Percentiles rank a stretch among this genome's conserved stretches.
Conservation (phyloP, 1,139 yeast species). For the Diutina siamensis region DNA sequence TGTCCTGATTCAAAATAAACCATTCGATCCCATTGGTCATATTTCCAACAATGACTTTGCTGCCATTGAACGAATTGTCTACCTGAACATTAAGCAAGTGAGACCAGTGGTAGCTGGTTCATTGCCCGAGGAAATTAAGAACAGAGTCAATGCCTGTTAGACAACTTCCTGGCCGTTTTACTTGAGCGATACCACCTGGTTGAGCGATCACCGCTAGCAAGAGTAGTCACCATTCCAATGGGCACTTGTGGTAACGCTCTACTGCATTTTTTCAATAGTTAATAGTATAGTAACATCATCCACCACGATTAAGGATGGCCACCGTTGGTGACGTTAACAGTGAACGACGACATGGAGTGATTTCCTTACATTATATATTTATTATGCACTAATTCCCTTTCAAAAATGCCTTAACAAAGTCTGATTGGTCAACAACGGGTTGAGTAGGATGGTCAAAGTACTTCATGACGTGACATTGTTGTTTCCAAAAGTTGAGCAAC, state of each 20-base stretch:
- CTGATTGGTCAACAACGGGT: slow-evolving; percentile 37
- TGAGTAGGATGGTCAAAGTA: slow-evolving; percentile 61
- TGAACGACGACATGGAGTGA: not conserved
- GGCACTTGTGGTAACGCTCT: no score
- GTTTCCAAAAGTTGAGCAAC: slow-evolving; percentile 84
- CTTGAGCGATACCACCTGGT: no score
- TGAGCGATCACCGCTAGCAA: no score
- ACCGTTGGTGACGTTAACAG: no score
- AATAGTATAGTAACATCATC: no score
- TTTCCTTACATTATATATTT: not conserved
- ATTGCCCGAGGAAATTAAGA: not conserved
- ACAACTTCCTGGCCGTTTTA: not conserved
- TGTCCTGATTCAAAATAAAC: slow-evolving; percentile 45
- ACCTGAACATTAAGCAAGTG: slow-evolving; percentile 21
- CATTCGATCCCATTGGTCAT: slow-evolving; percentile 58
- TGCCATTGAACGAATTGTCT: slow-evolving; percentile 19
- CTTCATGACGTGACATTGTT: slow-evolving; percentile 74
- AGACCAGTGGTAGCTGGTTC: slow-evolving; percentile 11
- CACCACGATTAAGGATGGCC: no score
- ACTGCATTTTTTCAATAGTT: no score
- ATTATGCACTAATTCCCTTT: slow-evolving; percentile 31
- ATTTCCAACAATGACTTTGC: slow-evolving; percentile 25
- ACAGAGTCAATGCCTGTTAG: not conserved
- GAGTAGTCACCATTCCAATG: no score
- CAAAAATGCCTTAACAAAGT: slow-evolving; percentile 63